Percentiles rank a stretch among this genome's conserved stretches.
phyloP scores from a whole-genome alignment of 495 filamentous ascomycete genomes.

The Lasiosphaeria miniovina region DNA sequence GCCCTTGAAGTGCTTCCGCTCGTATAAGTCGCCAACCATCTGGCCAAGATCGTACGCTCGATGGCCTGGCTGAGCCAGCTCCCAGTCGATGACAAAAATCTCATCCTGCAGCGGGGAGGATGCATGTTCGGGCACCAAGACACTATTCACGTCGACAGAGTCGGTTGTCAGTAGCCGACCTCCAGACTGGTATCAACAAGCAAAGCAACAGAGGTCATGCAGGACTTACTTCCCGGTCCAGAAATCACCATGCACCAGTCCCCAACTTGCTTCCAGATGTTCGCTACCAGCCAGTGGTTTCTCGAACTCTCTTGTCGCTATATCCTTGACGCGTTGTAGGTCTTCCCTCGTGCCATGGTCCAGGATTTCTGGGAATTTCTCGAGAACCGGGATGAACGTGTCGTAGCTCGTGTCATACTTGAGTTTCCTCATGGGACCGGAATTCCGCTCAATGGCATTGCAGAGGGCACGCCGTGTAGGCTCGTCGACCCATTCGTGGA shows the following conservation, averaged over 20 bases:
- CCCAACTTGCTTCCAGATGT: conserved; percentile 6
- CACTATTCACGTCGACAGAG: not conserved
- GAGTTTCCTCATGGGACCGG: conserved; percentile 38
- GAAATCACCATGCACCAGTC: conserved; percentile 55
- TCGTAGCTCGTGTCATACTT: conserved; percentile 49
- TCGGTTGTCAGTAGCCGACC: not conserved
- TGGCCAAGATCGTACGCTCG: conserved; percentile 53
- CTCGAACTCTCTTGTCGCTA: conserved; percentile 32
- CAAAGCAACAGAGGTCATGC: not conserved
- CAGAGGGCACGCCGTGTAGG: conserved; percentile 28
- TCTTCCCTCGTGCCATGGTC: conserved; percentile 14
- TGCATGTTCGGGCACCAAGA: conserved; percentile 9
- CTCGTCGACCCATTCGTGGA: conserved; percentile 44
- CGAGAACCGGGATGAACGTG: conserved; percentile 43
- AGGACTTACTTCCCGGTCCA: conserved; percentile 51
- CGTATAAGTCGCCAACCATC: conserved; percentile 54
- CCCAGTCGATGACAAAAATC: conserved; percentile 52
- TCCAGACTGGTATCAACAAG: not conserved
- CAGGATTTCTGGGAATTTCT: conserved; percentile 34
- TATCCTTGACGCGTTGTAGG: conserved; percentile 18
- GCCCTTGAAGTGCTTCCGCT: conserved; percentile 47
- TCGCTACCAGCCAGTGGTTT: not conserved
- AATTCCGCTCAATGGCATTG: conserved; percentile 35
- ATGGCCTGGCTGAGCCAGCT: conserved; percentile 45
- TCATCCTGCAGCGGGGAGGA: not conserved